Evolutionary conservation across 2,329 filamentous ascomycete genomes (phyloP).

Genomic region (Colletotrichum theobromicola): DNA sequence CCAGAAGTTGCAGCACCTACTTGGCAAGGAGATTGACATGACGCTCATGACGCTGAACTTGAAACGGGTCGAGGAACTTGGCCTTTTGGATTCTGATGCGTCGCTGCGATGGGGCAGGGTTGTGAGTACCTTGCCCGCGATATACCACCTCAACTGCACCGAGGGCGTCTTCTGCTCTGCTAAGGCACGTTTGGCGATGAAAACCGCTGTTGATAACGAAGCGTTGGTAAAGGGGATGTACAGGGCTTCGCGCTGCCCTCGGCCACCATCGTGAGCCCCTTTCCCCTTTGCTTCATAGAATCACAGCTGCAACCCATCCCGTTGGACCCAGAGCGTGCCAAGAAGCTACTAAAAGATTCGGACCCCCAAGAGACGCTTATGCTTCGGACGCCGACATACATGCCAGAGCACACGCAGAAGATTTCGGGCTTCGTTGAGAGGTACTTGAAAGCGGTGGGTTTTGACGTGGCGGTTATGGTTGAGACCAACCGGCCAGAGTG

Average conservation of each 20-base stretch:
- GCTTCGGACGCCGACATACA: background rate
- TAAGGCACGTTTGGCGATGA: background rate
- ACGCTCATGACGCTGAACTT: slow-evolving; percentile 4
- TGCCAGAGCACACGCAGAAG: slow-evolving; percentile 7
- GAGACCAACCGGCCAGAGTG: slow-evolving; percentile 2
- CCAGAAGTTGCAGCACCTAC: background rate
- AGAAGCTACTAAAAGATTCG: background rate
- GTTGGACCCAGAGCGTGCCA: background rate
- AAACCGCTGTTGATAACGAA: background rate
- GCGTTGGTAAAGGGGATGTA: background rate
- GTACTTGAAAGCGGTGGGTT: background rate
- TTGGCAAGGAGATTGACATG: background rate
- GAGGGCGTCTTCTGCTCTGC: background rate
- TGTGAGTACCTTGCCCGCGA: slow-evolving; percentile 1
- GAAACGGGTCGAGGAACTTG: background rate
- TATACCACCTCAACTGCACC: slow-evolving; percentile 9
- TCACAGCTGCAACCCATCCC: background rate
- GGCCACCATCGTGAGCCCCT: background rate
- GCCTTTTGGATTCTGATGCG: background rate
- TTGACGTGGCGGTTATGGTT: background rate
- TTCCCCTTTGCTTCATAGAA: background rate
- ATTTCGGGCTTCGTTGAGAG: background rate
- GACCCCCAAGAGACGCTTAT: background rate
- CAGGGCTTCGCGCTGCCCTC: background rate
- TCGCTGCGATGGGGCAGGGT: background rate